phyloP scores from a whole-genome alignment of 202 grass and related monocot genomes.

The Sporobolus alterniflorus region DNA sequence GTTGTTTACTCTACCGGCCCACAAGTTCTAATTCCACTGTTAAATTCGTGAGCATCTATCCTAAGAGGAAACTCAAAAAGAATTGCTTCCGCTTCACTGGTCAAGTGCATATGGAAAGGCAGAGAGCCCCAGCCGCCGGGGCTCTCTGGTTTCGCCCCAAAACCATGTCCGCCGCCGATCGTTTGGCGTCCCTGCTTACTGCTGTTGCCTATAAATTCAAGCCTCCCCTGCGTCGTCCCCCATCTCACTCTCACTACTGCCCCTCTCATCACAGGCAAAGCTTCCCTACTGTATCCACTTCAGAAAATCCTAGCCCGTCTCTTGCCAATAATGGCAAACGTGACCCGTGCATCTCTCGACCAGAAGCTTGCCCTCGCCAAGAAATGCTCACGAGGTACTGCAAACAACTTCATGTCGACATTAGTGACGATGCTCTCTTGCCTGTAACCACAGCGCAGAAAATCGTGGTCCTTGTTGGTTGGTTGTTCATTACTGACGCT shows the following conservation, averaged over 20 bases:
- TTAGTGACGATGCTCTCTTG: too few relatives aligned
- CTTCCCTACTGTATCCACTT: not conserved
- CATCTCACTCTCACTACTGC: not conserved
- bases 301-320: not conserved
- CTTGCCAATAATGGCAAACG: not conserved
- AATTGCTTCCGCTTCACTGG: too few relatives aligned
- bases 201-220: slow-evolving; percentile 1
- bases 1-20: too few relatives aligned
- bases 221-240: not conserved
- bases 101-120: too few relatives aligned
- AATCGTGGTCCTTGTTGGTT: too few relatives aligned
- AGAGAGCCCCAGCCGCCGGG: not conserved
- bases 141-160: not conserved
- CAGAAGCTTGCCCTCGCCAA: slow-evolving; percentile 71
- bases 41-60: too few relatives aligned
- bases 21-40: too few relatives aligned
- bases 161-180: slow-evolving; percentile 30
- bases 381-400: slow-evolving; percentile 53
- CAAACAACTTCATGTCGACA: too few relatives aligned
- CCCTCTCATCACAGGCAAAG: not conserved
- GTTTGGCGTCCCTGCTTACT: not conserved
- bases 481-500: too few relatives aligned
- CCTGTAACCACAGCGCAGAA: too few relatives aligned
- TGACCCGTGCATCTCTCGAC: slow-evolving; percentile 43
- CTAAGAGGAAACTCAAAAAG: too few relatives aligned